phyloP scores from a whole-genome alignment of 148 eudicot genomes.

The Silene latifolia region DNA sequence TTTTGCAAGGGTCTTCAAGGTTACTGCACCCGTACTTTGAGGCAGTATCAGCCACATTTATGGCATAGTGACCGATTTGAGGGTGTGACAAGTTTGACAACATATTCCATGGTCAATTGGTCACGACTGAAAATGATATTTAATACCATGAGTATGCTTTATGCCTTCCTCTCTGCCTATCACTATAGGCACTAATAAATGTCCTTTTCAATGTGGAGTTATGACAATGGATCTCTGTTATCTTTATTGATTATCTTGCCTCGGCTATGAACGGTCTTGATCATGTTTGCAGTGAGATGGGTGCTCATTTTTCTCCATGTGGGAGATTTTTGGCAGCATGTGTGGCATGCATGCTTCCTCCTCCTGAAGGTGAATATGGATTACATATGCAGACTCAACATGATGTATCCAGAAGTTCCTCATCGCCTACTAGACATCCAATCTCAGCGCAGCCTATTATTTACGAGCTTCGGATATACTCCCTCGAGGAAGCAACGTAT shows the following conservation, averaged over 20 bases:
- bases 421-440: slow-evolving; percentile 98
- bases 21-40: too few relatives aligned
- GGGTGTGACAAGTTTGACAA: not conserved
- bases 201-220: not conserved
- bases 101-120: too few relatives aligned
- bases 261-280: not conserved
- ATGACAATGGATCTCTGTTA: not conserved
- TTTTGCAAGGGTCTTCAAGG: too few relatives aligned
- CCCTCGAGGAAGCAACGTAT: slow-evolving; percentile 94
- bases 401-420: slow-evolving; percentile 52
- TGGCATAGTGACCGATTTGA: not conserved
- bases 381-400: slow-evolving; percentile 50
- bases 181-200: not conserved
- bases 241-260: not conserved
- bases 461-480: slow-evolving; percentile 95
- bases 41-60: not conserved
- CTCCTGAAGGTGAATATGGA: slow-evolving; percentile 65
- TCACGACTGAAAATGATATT: not conserved
- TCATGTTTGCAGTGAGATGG: slow-evolving; percentile 87
- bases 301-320: slow-evolving; percentile 99
- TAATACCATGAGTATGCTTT: slow-evolving; percentile 1
- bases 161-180: not conserved
- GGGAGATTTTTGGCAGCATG: slow-evolving; percentile 97
- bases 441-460: slow-evolving; percentile 83
- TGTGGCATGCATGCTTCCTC: slow-evolving; percentile 88